Conservation (phyloP, 225 moss, liverwort and hornwort genomes). For the Rhytidiadelphus loreus region DNA sequence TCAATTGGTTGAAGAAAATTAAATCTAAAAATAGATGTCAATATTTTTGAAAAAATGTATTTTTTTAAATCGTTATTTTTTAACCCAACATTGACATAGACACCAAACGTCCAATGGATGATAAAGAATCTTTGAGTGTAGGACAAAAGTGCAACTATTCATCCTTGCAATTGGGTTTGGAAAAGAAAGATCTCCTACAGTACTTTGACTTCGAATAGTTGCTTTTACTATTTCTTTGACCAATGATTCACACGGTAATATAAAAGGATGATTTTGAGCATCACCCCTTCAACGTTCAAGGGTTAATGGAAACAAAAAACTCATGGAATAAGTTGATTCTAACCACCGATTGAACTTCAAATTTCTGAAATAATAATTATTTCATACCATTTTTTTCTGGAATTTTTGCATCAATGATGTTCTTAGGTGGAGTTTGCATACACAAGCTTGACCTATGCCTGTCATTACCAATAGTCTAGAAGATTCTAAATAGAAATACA, state of each 20-base stretch:
- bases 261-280: no score
- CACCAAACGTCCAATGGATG: no score
- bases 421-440: not conserved
- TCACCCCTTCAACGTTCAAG: no score
- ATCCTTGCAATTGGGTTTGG: no score
- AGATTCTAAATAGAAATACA: not conserved
- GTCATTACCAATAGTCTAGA: fast-evolving
- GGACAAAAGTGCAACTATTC: no score
- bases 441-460: not conserved
- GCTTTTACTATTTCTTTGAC: no score
- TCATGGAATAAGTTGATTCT: not conserved
- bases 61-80: no score
- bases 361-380: not conserved
- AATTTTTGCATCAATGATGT: not conserved
- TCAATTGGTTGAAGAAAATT: not conserved
- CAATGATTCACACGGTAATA: no score
- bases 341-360: not conserved
- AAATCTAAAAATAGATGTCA: not conserved
- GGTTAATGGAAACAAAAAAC: not conserved
- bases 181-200: no score
- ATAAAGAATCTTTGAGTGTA: no score
- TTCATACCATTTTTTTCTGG: not conserved
- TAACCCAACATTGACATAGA: no score
- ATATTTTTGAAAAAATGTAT: not conserved
- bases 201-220: no score